Conservation (phyloP, 768 basidiomycete species). For the Pleurotus giganteus region DNA sequence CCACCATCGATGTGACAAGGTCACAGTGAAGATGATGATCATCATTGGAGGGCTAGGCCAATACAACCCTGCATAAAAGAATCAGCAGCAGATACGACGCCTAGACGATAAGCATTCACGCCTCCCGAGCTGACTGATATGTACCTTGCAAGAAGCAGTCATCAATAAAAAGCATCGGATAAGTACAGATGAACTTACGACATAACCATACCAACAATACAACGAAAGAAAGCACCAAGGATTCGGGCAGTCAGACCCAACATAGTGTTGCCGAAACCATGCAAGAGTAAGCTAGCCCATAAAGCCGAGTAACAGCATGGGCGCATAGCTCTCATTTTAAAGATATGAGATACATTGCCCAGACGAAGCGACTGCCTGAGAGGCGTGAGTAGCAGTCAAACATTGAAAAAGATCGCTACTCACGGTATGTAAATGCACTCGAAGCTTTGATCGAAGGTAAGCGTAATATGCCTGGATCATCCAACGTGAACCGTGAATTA, state of each 20-base stretch:
- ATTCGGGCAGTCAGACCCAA: conserved; percentile 64
- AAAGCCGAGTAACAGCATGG: conserved; percentile 36
- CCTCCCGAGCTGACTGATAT: conserved; percentile 58
- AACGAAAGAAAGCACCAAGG: conserved; percentile 63
- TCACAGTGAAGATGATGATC: conserved; percentile 68
- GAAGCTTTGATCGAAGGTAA: conserved; percentile 54
- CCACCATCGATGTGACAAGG: conserved; percentile 62
- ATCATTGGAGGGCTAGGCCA: conserved; percentile 73
- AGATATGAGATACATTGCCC: conserved; percentile 58
- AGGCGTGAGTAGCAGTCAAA: conserved; percentile 7
- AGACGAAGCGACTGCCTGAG: conserved; percentile 58
- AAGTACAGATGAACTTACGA: conserved; percentile 54
- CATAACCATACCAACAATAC: conserved; percentile 57
- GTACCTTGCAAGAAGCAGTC: conserved; percentile 44
- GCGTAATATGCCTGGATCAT: conserved; percentile 46
- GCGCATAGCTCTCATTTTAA: background rate
- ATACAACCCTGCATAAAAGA: conserved; percentile 70
- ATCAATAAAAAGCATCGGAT: background rate
- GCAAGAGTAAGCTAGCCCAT: conserved; percentile 75
- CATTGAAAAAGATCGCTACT: conserved; percentile 20
- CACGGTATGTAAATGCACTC: conserved; percentile 58
- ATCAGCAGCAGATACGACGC: conserved; percentile 63
- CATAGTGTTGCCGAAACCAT: conserved; percentile 73
- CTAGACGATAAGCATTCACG: conserved; percentile 71
- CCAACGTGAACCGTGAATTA: background rate